Conservation (phyloP, 202 grass and related monocot genomes). For the Sporobolus alterniflorus region DNA sequence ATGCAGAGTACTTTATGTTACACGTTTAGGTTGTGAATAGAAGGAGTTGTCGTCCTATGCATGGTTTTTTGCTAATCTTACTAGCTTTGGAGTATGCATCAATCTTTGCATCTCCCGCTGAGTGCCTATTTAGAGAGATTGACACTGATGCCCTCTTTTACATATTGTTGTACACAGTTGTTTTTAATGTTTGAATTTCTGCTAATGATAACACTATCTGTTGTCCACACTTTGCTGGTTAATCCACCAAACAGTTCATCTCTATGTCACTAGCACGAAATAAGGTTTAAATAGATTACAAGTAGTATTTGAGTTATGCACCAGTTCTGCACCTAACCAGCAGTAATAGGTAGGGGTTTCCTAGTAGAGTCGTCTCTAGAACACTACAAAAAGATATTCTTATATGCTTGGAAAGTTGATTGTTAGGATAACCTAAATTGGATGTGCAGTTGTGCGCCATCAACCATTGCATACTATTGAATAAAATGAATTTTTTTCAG, state of each 20-base stretch:
- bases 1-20: slow-evolving; percentile 26
- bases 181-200: too few relatives aligned
- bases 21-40: background rate
- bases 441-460: background rate
- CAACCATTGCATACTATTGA: slow-evolving; percentile 1
- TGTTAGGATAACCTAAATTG: background rate
- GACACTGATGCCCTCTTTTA: background rate
- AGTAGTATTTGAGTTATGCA: background rate
- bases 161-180: slow-evolving; percentile 3
- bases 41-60: background rate
- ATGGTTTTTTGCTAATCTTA: background rate
- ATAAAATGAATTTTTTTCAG: slow-evolving; percentile 51
- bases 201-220: background rate
- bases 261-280: background rate
- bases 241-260: background rate
- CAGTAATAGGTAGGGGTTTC: background rate
- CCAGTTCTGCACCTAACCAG: background rate
- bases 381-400: background rate
- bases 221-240: background rate
- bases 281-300: background rate
- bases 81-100: background rate
- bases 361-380: background rate
- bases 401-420: background rate
- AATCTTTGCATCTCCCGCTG: background rate
- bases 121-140: background rate